phyloP scores from a whole-genome alignment of 179 eudicot genomes.

The Silene noctiflora region DNA sequence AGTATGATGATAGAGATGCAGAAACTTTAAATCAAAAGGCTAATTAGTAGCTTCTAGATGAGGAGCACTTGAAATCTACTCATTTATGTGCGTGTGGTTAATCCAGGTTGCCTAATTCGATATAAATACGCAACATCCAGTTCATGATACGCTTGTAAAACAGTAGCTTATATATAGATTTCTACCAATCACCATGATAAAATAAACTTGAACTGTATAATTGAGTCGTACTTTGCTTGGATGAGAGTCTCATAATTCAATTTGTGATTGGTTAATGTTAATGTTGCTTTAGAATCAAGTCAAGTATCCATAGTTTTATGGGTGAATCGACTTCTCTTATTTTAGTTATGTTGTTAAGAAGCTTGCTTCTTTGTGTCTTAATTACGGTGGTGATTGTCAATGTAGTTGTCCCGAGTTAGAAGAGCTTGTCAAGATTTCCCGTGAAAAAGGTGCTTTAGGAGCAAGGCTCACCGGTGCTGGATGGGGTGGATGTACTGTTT shows the following conservation, averaged over 20 bases:
- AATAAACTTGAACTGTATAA: too few relatives aligned
- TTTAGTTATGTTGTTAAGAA: too few relatives aligned
- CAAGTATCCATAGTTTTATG: too few relatives aligned
- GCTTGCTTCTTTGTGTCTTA: background rate
- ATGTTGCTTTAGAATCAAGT: too few relatives aligned
- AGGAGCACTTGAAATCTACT: background rate
- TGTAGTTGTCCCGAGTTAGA: constrained; percentile 89
- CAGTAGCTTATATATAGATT: too few relatives aligned
- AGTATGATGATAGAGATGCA: background rate
- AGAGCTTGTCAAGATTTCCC: constrained; percentile 76
- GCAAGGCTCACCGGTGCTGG: constrained; percentile 99
- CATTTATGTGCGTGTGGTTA: too few relatives aligned
- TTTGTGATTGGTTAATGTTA: background rate
- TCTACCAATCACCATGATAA: too few relatives aligned
- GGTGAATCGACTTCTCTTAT: too few relatives aligned
- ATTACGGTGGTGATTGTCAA: background rate
- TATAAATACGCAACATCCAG: too few relatives aligned
- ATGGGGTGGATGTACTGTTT: constrained; percentile 98
- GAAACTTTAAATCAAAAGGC: background rate
- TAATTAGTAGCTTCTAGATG: background rate
- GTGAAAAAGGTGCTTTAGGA: constrained; percentile 88
- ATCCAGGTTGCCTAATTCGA: too few relatives aligned
- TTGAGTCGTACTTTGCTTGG: background rate
- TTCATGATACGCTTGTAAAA: too few relatives aligned
- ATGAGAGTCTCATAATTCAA: background rate